phyloP scores from a whole-genome alignment of 108 stramenopile genomes.

The Nitzschia palea region DNA sequence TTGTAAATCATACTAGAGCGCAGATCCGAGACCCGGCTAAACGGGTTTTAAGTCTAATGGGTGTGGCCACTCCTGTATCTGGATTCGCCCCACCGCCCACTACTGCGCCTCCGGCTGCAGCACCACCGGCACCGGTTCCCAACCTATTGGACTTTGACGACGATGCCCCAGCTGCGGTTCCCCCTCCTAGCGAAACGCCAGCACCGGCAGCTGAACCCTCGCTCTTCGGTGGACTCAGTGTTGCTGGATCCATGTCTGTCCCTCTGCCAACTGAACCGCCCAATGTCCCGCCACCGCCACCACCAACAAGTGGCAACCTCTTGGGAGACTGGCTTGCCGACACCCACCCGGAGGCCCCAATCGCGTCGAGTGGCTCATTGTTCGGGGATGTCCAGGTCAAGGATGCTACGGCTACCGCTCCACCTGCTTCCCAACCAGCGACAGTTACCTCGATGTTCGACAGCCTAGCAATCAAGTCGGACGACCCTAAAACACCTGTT shows the following conservation, averaged over 20 bases:
- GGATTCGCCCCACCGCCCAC: constrained; percentile 18
- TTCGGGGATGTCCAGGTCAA: constrained; percentile 64
- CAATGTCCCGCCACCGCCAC: constrained; percentile 18
- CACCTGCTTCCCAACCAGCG: constrained; percentile 13
- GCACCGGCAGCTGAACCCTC: constrained; percentile 1
- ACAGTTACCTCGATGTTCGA: constrained; percentile 44
- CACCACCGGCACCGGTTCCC: constrained; percentile 46
- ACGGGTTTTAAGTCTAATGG: constrained; percentile 63
- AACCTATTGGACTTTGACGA: constrained; percentile 83
- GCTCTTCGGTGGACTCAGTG: constrained; percentile 22
- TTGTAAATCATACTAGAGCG: constrained; percentile 62
- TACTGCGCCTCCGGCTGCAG: constrained; percentile 37
- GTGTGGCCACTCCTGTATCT: constrained; percentile 40
- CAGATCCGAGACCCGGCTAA: constrained; percentile 72
- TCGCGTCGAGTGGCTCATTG: constrained; percentile 31
- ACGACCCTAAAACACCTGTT: constrained; percentile 11
- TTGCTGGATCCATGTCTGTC: not conserved
- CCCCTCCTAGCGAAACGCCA: constrained; percentile 23
- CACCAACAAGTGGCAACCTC: constrained; percentile 19
- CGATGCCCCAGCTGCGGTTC: constrained; percentile 18
- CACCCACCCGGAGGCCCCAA: not conserved
- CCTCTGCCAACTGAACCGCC: constrained; percentile 20
- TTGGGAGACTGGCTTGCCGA: constrained; percentile 10
- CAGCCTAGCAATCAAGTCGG: constrained; percentile 24
- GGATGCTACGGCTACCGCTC: constrained; percentile 11